These are phyloP conservation scores for Irpex rosettiformis DNA, from an alignment of 1,284 basidiomycete species.

Conservation along the genomic window DNA sequence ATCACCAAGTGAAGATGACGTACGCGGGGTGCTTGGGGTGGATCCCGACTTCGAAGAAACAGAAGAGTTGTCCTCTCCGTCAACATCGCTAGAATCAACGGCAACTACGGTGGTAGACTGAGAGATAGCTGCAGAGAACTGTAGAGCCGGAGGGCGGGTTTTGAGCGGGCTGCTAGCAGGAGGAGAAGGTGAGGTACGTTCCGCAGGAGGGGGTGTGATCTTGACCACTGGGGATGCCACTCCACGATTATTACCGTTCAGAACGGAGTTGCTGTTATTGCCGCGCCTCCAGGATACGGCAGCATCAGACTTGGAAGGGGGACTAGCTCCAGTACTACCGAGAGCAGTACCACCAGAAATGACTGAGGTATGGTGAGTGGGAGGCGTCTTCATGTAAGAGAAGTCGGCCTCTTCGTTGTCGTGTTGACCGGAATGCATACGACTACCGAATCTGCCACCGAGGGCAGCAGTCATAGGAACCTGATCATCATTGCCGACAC, in stretches of 20 bases:
- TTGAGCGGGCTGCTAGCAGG: conserved; percentile 27
- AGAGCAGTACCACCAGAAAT: conserved; percentile 71
- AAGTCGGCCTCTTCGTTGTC: conserved; percentile 41
- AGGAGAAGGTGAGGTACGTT: conserved; percentile 51
- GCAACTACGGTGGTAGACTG: conserved; percentile 53
- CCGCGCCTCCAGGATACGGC: conserved; percentile 76
- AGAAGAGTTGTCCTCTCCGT: conserved; percentile 53
- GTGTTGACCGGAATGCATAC: conserved; percentile 40
- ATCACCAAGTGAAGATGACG: conserved; percentile 55
- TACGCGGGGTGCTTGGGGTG: conserved; percentile 71
- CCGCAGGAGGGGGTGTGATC: conserved; percentile 65
- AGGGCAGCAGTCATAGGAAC: conserved; percentile 77
- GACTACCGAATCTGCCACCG: conserved; percentile 71
- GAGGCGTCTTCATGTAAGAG: conserved; percentile 32
- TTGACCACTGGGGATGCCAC: conserved; percentile 62
- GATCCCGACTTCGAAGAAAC: conserved; percentile 44
- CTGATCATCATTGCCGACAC: conserved; percentile 48
- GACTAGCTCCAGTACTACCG: conserved; percentile 32
- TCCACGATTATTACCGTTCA: conserved; percentile 55
- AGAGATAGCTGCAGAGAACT: conserved; percentile 52
- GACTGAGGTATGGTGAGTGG: conserved; percentile 58
- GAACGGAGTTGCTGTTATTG: conserved; percentile 63
- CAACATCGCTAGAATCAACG: conserved; percentile 51
- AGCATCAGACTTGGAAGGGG: conserved; percentile 67
- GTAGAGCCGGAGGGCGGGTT: conserved; percentile 69